Percentiles rank a stretch among this genome's conserved stretches.
These are phyloP conservation scores for Epichloe glyceriae DNA, from an alignment of 2,329 filamentous ascomycete genomes.

Conservation along the genomic window DNA sequence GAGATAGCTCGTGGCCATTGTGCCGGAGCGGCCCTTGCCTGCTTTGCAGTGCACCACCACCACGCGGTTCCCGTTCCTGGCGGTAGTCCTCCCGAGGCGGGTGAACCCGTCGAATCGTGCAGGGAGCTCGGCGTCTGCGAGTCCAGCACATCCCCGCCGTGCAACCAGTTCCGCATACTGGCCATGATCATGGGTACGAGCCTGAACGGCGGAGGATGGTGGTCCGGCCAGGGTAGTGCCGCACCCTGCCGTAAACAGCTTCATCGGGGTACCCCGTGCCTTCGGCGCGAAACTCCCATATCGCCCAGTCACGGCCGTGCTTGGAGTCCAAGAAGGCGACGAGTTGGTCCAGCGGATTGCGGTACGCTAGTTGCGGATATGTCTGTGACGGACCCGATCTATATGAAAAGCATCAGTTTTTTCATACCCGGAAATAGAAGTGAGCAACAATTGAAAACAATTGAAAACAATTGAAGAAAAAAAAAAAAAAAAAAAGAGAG, in stretches of 20 bases:
- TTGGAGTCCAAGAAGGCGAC: constrained; percentile 79
- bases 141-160: constrained; percentile 31
- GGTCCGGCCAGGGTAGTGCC: constrained; percentile 96
- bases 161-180: constrained; percentile 82
- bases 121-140: neutral
- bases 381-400: constrained; percentile 84
- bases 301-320: constrained; percentile 76
- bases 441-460: no score
- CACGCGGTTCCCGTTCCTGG: constrained; percentile 41
- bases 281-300: constrained; percentile 97
- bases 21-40: constrained; percentile 87
- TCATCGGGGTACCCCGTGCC: constrained; percentile 90
- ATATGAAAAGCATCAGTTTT: constrained; percentile 6
- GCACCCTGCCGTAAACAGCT: constrained; percentile 72
- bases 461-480: neutral
- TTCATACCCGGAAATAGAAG: no score
- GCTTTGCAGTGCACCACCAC: constrained; percentile 95
- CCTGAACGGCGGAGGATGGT: constrained; percentile 88
- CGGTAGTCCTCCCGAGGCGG: constrained; percentile 2
- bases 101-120: neutral
- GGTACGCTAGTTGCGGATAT: constrained; percentile 84
- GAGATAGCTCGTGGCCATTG: constrained; percentile 75
- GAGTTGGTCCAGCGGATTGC: constrained; percentile 79
- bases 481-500: neutral
- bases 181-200: constrained; percentile 82